Percentiles rank a stretch among this genome's conserved stretches.
Conservation (phyloP, 768 basidiomycete species). For the Tricholoma saponaceum region DNA sequence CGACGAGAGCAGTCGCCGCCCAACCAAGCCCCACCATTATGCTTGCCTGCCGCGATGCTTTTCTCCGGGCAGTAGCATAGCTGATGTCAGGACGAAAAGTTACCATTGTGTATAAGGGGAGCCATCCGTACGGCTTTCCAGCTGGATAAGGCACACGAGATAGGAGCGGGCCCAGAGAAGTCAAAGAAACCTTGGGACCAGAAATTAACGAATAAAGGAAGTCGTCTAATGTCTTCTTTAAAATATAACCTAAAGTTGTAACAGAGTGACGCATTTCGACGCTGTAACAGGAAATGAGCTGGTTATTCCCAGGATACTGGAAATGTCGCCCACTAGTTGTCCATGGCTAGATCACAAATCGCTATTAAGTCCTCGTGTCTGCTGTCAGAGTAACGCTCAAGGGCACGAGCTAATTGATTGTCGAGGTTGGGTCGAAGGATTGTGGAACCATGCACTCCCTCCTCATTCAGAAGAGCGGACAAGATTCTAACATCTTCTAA, state of each 20-base stretch:
- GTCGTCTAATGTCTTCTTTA: conserved; percentile 79
- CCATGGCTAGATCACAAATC: conserved; percentile 90
- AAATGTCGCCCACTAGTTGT: conserved; percentile 80
- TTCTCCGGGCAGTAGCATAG: conserved; percentile 75
- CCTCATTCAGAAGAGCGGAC: conserved; percentile 65
- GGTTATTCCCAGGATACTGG: conserved; percentile 2
- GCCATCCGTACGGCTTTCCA: conserved; percentile 69
- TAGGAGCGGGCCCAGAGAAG: conserved; percentile 42
- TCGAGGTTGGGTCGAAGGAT: conserved; percentile 37
- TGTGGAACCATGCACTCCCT: conserved; percentile 52
- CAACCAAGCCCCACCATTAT: conserved; percentile 52
- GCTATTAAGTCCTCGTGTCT: conserved; percentile 88
- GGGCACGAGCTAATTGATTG: conserved; percentile 56
- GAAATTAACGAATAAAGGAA: conserved; percentile 61
- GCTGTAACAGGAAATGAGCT: conserved; percentile 38
- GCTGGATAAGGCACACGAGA: conserved; percentile 56
- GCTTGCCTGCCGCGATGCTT: conserved; percentile 64
- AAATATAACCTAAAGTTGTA: conserved; percentile 71
- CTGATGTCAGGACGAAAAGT: conserved; percentile 95
- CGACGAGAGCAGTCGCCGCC: conserved; percentile 41
- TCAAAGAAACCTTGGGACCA: conserved; percentile 40
- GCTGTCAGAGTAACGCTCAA: conserved; percentile 74
- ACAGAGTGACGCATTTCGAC: conserved; percentile 94
- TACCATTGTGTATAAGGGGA: conserved; percentile 95
- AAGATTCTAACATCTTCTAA: conserved; percentile 95